A percentile compares a stretch with the other conserved stretches of the same genome.
These are phyloP conservation scores for Plantago lanceolata DNA, from an alignment of 305 asterid genomes.

Conservation along the genomic window DNA sequence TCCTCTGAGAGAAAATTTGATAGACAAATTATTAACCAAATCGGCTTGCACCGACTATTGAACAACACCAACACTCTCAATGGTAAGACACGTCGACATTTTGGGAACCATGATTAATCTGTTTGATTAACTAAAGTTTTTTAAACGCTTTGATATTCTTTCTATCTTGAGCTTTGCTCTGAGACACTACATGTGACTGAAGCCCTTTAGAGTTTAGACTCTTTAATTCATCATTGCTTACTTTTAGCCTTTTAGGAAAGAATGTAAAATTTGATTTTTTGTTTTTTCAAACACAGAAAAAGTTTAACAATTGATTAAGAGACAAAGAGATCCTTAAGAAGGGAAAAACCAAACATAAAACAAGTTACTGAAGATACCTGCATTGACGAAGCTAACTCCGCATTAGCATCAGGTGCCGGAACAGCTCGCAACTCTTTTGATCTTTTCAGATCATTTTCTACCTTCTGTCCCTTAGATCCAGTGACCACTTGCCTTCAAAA, in stretches of 20 bases:
- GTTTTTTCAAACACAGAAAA: too few species aligned
- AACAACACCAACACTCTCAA: constrained; percentile 6
- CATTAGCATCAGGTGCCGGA: constrained; percentile 42
- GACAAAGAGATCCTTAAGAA: not conserved
- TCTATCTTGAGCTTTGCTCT: not conserved
- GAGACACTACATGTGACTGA: not conserved
- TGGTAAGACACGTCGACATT: too few species aligned
- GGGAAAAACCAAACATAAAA: not conserved
- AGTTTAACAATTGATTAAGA: not conserved
- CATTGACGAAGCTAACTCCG: constrained; percentile 40
- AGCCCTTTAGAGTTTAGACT: not conserved
- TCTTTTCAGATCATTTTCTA: constrained; percentile 34
- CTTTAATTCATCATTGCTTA: not conserved
- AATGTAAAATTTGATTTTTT: not conserved
- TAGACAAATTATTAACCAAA: not conserved
- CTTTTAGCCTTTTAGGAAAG: not conserved
- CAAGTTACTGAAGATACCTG: constrained; percentile 35
- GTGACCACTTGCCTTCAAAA: constrained; percentile 53
- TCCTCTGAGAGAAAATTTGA: constrained; percentile 44
- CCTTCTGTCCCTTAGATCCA: constrained; percentile 41
- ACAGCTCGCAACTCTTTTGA: constrained; percentile 38
- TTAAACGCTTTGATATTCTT: not conserved
- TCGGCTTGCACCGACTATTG: not conserved
- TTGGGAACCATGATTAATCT: not conserved
- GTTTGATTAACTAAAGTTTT: not conserved